phyloP scores from a whole-genome alignment of 306 rosid species.

The Hippophae gyantsensis region DNA sequence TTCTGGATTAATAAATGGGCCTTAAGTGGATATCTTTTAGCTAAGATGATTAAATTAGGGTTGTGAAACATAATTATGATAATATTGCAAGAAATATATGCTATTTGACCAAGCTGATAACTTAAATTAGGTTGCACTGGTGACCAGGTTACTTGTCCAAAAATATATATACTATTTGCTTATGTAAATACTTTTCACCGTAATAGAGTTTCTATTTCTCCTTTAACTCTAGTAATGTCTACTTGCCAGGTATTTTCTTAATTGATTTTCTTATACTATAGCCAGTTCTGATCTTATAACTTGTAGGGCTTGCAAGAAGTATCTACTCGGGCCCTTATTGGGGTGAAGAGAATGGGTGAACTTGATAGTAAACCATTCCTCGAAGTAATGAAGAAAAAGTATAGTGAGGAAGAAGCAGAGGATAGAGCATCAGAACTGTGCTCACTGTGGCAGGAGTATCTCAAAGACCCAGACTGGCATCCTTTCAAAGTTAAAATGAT shows the following conservation, averaged over 20 bases:
- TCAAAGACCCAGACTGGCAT: conserved; percentile 94
- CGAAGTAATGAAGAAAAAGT: conserved; percentile 67
- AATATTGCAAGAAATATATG: too few relatives aligned
- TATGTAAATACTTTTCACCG: neutral
- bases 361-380: conserved; percentile 66
- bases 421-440: conserved; percentile 75
- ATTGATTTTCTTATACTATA: conserved; percentile 6
- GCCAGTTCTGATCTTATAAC: conserved; percentile 10
- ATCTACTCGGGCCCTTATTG: conserved; percentile 35
- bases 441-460: conserved; percentile 86
- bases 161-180: too few relatives aligned
- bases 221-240: neutral
- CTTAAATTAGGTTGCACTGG: too few relatives aligned
- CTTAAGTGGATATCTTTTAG: too few relatives aligned
- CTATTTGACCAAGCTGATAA: too few relatives aligned
- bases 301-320: conserved; percentile 59
- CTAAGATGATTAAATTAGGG: too few relatives aligned
- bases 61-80: too few relatives aligned
- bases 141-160: too few relatives aligned
- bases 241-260: neutral
- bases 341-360: conserved; percentile 95
- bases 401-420: conserved; percentile 69
- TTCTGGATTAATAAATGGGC: too few relatives aligned
- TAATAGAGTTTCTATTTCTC: neutral
- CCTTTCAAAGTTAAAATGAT: conserved; percentile 50